Evolutionary conservation across 371 early-diverging fungal genomes (phyloP).

Genomic region (Circinella umbellata): DNA sequence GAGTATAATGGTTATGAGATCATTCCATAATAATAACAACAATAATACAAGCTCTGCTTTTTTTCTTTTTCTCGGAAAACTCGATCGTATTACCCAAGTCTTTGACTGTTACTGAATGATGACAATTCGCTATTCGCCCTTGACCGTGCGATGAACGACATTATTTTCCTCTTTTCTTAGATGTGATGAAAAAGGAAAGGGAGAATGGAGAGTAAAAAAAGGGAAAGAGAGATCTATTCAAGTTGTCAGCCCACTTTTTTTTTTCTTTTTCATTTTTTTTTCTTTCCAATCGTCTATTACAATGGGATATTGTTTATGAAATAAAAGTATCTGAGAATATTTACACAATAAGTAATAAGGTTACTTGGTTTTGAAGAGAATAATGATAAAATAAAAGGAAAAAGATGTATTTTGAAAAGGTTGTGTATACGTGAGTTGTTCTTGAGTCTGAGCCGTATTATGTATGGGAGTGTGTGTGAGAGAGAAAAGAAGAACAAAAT

Average conservation of each 20-base stretch:
- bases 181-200: neutral
- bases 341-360: no score
- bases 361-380: no score
- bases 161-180: neutral
- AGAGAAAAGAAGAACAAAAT: no score
- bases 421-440: no score
- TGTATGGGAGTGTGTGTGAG: no score
- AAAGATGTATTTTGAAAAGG: no score
- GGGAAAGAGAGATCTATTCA: neutral
- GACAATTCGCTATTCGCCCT: conserved; percentile 22
- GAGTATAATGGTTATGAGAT: no score
- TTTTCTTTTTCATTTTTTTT: neutral
- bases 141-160: conserved; percentile 22
- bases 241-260: conserved; percentile 6
- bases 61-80: no score
- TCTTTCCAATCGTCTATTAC: no score
- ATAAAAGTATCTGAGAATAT: neutral
- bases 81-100: conserved; percentile 9
- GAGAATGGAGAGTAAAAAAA: neutral
- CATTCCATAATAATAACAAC: neutral
- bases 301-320: neutral
- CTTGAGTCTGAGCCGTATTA: no score
- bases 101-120: conserved; percentile 11
- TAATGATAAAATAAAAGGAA: no score
- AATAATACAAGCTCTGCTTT: no score